Base-by-base conservation (phyloP, 2,329 filamentous ascomycete genomes). In the Aspergillus candidus region DNA sequence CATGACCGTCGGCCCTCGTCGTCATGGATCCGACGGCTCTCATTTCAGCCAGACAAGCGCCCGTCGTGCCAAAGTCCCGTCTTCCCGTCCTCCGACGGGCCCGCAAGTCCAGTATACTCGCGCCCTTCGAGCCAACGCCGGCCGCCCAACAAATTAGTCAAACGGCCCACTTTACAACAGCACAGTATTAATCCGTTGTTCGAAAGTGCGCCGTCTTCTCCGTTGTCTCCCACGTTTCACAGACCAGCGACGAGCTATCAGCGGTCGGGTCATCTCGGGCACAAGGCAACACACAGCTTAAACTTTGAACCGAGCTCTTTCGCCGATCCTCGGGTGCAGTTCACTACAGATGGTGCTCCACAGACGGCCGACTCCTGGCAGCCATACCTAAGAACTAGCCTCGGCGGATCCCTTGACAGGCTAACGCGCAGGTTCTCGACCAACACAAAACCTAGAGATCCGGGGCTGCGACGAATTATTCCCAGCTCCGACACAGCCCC, bases 171-270 rank as follows among this genome's bases (percentile, higher is more conserved):
- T 14, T 82, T 79, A 10, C 67, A 78, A 39, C 72, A 72, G 51
- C 67, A 68, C 35, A 60, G 73, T 39, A 63, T 61, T 42, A 62
- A 70, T 47, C 60, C 69, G 11, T 58, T 67, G 11, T 53, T 58
- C 38, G 38, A 51, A 12, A 55, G 52, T 27, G 44, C 49, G 12
- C 59, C 62, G 7, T 59, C 55, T 17, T 56, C 70, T 30, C 67
- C 63, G 15, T 69, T 72, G 29, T 65, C 68, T 44, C 62, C 73
- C n/a, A 70, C 71, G 17, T 69, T 82, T 44, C 73, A 75, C 44
- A 72, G 80, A 46, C 80, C 80, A 36, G 78, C 78, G 12, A 83
- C 80, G 11, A 83, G 80, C 60, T 77, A 83, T 60, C 78, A 83
- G 58, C 70, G 80, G 41, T 77, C 76, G 18, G 74, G 74, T 36